Evolutionary conservation across 208 protist species (phyloP), one percentile per base, ranked within the genome.

Genomic region (Wallacemonas sp.): DNA sequence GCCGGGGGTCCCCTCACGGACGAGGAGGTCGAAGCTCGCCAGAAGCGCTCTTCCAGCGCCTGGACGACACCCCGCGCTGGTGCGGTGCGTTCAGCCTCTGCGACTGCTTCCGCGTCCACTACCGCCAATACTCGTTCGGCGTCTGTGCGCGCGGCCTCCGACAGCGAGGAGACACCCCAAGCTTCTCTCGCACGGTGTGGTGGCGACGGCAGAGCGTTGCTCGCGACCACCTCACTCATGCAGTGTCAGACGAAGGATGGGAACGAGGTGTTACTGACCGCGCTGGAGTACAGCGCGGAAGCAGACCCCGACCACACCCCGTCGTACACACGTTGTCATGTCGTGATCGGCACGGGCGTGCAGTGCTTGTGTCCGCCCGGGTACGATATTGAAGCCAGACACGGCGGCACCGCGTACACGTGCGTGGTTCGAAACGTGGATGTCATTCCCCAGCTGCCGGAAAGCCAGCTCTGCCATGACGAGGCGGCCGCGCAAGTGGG

Each of bases 391-490:
- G 24, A 29, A 33, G 9, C 4, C 17, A 63, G 1, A 0, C 26
- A 48, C 39, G 2, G n/a, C 8, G 3, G 21, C 1, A 19, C 26
- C 5, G 2, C 1, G 2, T 41, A 59, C 42, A 2, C 5, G 0
- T 78, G 73, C 67, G 1, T 37, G 30, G 37, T 33, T 1, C 74
- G 74, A 1, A 48, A 66, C 24, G 27, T 82, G 3, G 54, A 77
- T 17, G 64, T 81, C 2, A 42, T 66, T 36, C 63, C 79, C 6
- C 42, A 62, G 45, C 52, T 89, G 15, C 52, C 68, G 10, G 46
- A 68, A 4, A n/a, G 22, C 2, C 32, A 63, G 29, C 33, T 81
- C 9, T 89, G 83, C 64, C n/a, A 55, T 34, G 81, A 79, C 54
- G 27, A 39, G 5, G 46, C 45, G 1, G 72, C 66, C 32, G 66